Conservation (phyloP, 805 yeast genomes). For the Saccharomyces cerevisiae region DNA sequence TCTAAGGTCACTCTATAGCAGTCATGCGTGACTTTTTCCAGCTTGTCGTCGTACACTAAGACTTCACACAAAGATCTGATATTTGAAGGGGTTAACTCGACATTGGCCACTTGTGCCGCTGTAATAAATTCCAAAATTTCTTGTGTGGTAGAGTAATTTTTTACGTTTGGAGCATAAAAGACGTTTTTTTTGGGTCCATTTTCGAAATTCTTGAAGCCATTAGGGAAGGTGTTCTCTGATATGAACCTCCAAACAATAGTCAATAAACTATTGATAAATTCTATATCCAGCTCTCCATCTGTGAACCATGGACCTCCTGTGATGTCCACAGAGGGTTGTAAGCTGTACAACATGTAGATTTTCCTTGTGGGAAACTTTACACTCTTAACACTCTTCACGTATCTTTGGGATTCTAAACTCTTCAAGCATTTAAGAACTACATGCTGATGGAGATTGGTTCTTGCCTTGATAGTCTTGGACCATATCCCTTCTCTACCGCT, state of each 20-base stretch:
- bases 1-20: constrained; percentile 79
- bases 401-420: constrained; percentile 67
- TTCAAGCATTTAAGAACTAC: constrained; percentile 81
- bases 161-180: constrained; percentile 48
- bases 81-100: constrained; percentile 66
- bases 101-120: constrained; percentile 66
- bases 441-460: constrained; percentile 84
- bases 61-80: constrained; percentile 83
- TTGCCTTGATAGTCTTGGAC: constrained; percentile 85
- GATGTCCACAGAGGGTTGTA: constrained; percentile 90
- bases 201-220: constrained; percentile 41
- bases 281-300: constrained; percentile 88
- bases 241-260: constrained; percentile 84
- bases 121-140: constrained; percentile 69
- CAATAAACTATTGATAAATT: constrained; percentile 76
- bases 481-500: constrained; percentile 93
- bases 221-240: constrained; percentile 68
- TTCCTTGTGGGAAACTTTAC: constrained; percentile 92
- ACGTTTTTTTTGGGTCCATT: constrained; percentile 12
- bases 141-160: constrained; percentile 60
- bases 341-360: constrained; percentile 87
- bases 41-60: constrained; percentile 72
- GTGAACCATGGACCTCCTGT: constrained; percentile 99
- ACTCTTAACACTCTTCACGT: constrained; percentile 80
- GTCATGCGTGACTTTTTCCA: constrained; percentile 57